Conservation (phyloP, 108 stramenopile species). For the Pseudonitzschia delicatissima region DNA sequence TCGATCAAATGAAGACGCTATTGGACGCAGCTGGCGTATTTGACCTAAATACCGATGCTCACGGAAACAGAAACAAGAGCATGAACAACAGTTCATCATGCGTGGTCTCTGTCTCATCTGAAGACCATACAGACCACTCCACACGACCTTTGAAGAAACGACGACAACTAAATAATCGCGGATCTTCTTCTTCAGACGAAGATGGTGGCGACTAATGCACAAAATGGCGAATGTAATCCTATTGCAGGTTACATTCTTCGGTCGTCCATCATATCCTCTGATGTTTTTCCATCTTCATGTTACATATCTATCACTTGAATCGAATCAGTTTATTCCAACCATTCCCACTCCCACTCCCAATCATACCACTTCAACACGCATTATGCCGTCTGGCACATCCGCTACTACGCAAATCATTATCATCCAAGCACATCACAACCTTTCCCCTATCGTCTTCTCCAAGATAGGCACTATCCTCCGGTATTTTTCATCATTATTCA, state of each 20-base stretch:
- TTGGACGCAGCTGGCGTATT: slow-evolving; percentile 52
- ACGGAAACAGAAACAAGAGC: background rate
- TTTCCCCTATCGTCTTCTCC: too few species aligned
- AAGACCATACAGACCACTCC: slow-evolving; percentile 6
- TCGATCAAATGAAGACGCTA: slow-evolving; percentile 66
- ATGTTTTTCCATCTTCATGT: too few species aligned
- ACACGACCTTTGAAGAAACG: slow-evolving; percentile 14
- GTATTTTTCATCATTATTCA: too few species aligned
- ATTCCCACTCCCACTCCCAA: background rate
- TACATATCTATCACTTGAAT: too few species aligned
- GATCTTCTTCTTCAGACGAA: slow-evolving; percentile 3
- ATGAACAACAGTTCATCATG: background rate
- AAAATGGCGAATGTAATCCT: too few species aligned
- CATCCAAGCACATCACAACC: too few species aligned
- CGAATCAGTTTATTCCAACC: slow-evolving; percentile 1
- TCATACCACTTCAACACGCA: background rate
- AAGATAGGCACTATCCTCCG: too few species aligned
- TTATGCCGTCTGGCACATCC: background rate
- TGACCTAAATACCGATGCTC: background rate
- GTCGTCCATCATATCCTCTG: too few species aligned
- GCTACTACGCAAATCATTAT: background rate
- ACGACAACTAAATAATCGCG: background rate
- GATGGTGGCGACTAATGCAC: background rate
- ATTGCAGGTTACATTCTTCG: too few species aligned
- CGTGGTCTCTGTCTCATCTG: slow-evolving; percentile 7